phyloP scores from a whole-genome alignment of 2,329 filamentous ascomycete species.

The Exserohilum turcica region DNA sequence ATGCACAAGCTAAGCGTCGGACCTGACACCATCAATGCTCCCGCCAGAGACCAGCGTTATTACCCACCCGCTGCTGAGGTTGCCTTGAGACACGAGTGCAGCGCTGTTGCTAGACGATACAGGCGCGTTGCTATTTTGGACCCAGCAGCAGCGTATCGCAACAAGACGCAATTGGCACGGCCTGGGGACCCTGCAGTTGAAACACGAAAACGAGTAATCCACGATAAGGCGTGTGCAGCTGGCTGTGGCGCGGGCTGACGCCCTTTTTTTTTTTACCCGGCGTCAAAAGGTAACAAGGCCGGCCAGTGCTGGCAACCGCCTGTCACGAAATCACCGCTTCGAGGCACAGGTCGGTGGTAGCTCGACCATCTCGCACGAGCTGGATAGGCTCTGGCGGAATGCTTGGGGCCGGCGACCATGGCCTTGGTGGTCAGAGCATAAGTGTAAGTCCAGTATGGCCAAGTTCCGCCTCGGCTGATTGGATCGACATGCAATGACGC shows the following conservation, averaged over 20 bases:
- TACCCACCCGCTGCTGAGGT: background rate
- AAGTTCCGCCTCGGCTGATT: slow-evolving; percentile 22
- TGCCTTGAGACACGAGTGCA: slow-evolving; percentile 1
- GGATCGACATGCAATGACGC: slow-evolving; percentile 8
- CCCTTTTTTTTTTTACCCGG: background rate
- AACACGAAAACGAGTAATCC: background rate
- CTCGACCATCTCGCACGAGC: background rate
- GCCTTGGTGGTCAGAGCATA: slow-evolving; percentile 12
- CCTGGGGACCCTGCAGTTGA: background rate
- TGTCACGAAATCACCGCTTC: slow-evolving; percentile 11
- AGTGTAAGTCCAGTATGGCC: too few species aligned
- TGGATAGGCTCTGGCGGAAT: slow-evolving; percentile 5
- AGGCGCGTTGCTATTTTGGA: slow-evolving; percentile 3
- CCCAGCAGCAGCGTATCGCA: background rate
- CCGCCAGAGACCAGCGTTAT: background rate
- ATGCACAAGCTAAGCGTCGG: background rate
- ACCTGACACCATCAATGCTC: background rate
- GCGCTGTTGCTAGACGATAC: background rate
- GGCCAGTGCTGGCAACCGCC: slow-evolving; percentile 2
- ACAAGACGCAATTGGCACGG: background rate
- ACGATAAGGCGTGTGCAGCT: background rate
- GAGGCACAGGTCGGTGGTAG: slow-evolving; percentile 1
- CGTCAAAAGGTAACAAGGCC: background rate
- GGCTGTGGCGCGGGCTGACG: background rate
- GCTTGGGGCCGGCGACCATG: slow-evolving; percentile 12